Percentiles rank a stretch among this genome's conserved stretches.
Evolutionary conservation across 2,329 filamentous ascomycete genomes (phyloP).

Genomic region (Cadophora sp.): DNA sequence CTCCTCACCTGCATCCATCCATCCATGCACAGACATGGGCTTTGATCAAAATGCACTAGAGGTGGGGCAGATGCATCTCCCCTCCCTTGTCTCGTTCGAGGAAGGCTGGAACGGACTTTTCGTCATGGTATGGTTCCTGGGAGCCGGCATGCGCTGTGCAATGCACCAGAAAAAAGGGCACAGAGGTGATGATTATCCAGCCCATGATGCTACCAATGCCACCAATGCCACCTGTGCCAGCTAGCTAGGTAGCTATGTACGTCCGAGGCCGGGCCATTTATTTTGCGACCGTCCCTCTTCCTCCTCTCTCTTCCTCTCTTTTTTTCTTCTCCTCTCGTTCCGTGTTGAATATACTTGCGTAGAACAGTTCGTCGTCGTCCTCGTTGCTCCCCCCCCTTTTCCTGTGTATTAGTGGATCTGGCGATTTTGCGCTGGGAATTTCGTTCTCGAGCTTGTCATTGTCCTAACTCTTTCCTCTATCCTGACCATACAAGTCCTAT

Average conservation of each 20-base stretch:
- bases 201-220: background rate
- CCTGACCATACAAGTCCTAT: background rate
- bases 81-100: conserved; percentile 31
- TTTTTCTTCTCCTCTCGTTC: conserved; percentile 6
- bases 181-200: conserved; percentile 15
- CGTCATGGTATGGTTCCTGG: conserved; percentile 33
- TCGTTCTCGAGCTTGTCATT: conserved; percentile 8
- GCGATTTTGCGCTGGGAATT: conserved; percentile 32
- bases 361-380: background rate
- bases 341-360: background rate
- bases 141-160: background rate
- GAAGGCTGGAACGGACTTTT: conserved; percentile 30
- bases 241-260: background rate
- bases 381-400: background rate
- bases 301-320: conserved; percentile 15
- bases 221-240: background rate
- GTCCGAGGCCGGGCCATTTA: conserved; percentile 21
- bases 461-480: background rate
- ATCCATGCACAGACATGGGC: conserved; percentile 13
- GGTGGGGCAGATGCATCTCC: conserved; percentile 29
- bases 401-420: conserved; percentile 18
- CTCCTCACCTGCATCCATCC: too few species aligned
- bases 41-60: conserved; percentile 36
- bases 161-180: conserved; percentile 11
- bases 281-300: conserved; percentile 14